Base-by-base conservation (phyloP, 345 rosid species). In the Populus alba region DNA sequence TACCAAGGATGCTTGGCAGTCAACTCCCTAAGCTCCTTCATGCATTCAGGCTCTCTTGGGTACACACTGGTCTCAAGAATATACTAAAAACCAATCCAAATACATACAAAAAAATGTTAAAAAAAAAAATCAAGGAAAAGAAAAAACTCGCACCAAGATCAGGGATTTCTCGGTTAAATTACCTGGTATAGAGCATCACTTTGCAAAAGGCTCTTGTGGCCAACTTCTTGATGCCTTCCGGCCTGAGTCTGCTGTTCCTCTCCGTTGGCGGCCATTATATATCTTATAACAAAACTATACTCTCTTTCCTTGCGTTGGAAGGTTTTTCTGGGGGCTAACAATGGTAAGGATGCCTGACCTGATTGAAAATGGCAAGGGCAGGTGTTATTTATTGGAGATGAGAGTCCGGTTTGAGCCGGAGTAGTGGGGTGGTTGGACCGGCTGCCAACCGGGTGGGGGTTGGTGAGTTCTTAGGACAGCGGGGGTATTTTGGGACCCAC, bases 1-100 rank as follows among this genome's bases (percentile, higher is more conserved):
- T 63, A 95, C 99, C 98, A 92, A 15, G 98, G 98, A 68, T 97
- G 99, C 77, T 94, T 94, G 7, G 98, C 99, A 23, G 99, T 97
- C 31, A 91, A 61, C 71, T 97, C 98, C 37, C 99, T 87, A 38
- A 94, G 94, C 83, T 97, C 98, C 87, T 94, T 97, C 99, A 97
- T 92, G 74, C 94, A 4, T 82, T 91, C 98, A 38, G 97, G 92
- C 88, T 97, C 99, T 72, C 91, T 91, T 47, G 99, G 99, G 81
- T 92, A 97, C 63, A 97, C 99, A 72, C 99, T 97, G 1, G 98
- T 97, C 86, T 97, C 98, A n/a, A 97, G 77, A 38, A 97, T 97
- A 78, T 97, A 97, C 97, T 96, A 78, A 61, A 72, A 67, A 37
- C n/a, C 55, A 79, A 25, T 13, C n/a, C 23, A 15, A 29, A 15